Percentiles rank a stretch among this genome's conserved stretches.
phyloP scores from a whole-genome alignment of 495 filamentous ascomycete genomes.

The Neurospora sp. region DNA sequence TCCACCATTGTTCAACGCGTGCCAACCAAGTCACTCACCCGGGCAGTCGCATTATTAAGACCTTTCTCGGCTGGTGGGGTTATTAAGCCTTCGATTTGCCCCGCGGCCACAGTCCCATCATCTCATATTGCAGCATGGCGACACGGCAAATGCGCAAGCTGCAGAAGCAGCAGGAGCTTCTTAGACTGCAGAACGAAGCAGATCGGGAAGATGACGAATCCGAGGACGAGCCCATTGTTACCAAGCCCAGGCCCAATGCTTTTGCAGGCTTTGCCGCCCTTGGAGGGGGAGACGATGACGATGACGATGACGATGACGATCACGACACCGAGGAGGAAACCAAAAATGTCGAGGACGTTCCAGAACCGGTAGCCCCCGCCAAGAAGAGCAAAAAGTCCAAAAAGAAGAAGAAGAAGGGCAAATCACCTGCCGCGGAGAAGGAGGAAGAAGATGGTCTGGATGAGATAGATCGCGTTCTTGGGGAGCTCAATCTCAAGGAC shows the following conservation, averaged over 20 bases:
- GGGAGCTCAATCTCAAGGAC: constrained; percentile 43
- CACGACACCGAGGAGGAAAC: constrained; percentile 32
- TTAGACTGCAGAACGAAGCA: constrained; percentile 21
- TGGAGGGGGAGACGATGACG: constrained; percentile 26
- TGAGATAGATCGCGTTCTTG: constrained; percentile 75
- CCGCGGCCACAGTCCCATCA: neutral
- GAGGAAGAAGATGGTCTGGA: constrained; percentile 39
- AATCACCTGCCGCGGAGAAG: constrained; percentile 7
- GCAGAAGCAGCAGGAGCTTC: constrained; percentile 58
- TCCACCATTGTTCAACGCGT: neutral
- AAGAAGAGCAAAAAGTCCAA: constrained; percentile 47
- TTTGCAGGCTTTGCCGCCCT: constrained; percentile 45
- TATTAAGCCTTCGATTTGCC: neutral
- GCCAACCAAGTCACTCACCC: neutral
- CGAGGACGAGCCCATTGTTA: constrained; percentile 31
- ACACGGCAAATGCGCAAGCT: constrained; percentile 70
- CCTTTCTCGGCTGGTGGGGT: neutral
- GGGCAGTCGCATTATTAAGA: neutral
- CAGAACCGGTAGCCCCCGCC: constrained; percentile 26
- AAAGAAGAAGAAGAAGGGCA: constrained; percentile 51
- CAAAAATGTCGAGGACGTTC: constrained; percentile 32
- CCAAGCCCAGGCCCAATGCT: constrained; percentile 29
- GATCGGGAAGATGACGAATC: constrained; percentile 33
- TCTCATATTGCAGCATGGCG: constrained; percentile 47
- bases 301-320: constrained; percentile 20